phyloP scores from a whole-genome alignment of 78 protist genomes.

The Planoprotostelium fungivorum region DNA sequence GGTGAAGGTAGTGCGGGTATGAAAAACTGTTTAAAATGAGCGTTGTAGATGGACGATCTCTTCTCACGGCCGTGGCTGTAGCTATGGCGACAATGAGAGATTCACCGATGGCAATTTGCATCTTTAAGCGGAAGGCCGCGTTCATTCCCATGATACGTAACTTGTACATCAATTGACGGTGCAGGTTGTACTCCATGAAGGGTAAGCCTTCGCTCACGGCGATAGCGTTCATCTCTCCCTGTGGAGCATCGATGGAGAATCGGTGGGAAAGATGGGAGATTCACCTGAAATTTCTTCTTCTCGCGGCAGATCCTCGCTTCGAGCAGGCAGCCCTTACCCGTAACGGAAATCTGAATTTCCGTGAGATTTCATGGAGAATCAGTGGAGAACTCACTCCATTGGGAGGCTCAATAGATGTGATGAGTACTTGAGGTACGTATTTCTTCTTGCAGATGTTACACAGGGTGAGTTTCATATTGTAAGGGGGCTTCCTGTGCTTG shows the following conservation, averaged over 20 bases:
- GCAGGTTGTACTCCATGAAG: conserved; percentile 82
- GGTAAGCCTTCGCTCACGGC: conserved; percentile 69
- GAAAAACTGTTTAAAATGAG: neutral
- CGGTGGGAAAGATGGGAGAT: neutral
- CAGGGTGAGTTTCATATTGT: neutral
- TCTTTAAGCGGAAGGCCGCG: conserved; percentile 66
- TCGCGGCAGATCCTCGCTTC: conserved; percentile 54
- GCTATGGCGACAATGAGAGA: conserved; percentile 62
- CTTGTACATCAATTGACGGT: conserved; percentile 75
- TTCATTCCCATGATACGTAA: conserved; percentile 72
- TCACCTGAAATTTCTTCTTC: conserved; percentile 33
- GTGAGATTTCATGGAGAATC: neutral
- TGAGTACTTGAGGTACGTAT: conserved; percentile 67
- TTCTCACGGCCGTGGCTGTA: conserved; percentile 63
- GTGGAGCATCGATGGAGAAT: neutral
- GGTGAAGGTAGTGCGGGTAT: conserved; percentile 62
- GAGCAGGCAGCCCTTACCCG: conserved; percentile 46
- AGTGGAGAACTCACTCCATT: conserved; percentile 22
- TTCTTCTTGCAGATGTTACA: conserved; percentile 61
- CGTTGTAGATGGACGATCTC: neutral
- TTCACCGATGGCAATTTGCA: conserved; percentile 60
- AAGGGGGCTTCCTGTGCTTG: conserved; percentile 13
- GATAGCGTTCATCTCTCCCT: conserved; percentile 63
- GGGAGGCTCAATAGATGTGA: conserved; percentile 65
- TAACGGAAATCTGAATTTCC: conserved; percentile 17